phyloP scores from a whole-genome alignment of 2,329 filamentous ascomycete genomes.

The Aspergillus japonicus region DNA sequence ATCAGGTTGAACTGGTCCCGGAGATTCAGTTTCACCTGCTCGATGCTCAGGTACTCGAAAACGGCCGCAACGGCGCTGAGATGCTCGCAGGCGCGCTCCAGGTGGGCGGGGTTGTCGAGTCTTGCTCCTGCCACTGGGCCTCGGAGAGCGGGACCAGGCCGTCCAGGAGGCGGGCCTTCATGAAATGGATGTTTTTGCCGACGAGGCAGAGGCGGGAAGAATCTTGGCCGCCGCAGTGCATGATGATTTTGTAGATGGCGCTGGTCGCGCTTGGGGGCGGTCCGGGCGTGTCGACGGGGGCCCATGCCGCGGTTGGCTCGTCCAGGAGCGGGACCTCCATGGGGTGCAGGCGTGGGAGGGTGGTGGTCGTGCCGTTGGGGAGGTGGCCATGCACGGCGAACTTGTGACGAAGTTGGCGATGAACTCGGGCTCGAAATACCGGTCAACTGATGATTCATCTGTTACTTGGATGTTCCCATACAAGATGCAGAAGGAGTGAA shows the following conservation, averaged over 20 bases:
- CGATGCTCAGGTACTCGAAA: conserved; percentile 27
- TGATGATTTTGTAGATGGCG: not conserved
- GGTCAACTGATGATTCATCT: not conserved
- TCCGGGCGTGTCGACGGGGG: not conserved
- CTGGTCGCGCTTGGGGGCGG: not conserved
- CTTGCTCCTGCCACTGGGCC: conserved; percentile 24
- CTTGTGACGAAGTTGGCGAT: not conserved
- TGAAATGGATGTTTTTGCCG: conserved; percentile 25
- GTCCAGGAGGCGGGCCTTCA: conserved; percentile 27
- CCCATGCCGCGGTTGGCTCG: not conserved
- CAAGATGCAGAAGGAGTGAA: not conserved
- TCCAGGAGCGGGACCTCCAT: not conserved
- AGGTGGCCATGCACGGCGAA: not conserved
- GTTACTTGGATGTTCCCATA: not conserved
- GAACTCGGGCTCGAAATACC: not conserved
- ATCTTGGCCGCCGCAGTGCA: not conserved
- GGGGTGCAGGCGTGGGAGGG: too few species aligned
- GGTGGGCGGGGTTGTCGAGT: conserved; percentile 9
- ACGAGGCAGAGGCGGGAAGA: conserved; percentile 15
- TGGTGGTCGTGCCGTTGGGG: not conserved
- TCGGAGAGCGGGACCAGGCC: conserved; percentile 26
- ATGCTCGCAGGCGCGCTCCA: conserved; percentile 25
- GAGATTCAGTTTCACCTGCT: conserved; percentile 11
- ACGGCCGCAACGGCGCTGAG: conserved; percentile 21
- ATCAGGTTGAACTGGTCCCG: conserved; percentile 28